A percentile compares a stretch with the other conserved stretches of the same genome.
These are phyloP conservation scores for Trichoderma lentiforme DNA, from an alignment of 2,329 filamentous ascomycete species.

Conservation along the genomic window DNA sequence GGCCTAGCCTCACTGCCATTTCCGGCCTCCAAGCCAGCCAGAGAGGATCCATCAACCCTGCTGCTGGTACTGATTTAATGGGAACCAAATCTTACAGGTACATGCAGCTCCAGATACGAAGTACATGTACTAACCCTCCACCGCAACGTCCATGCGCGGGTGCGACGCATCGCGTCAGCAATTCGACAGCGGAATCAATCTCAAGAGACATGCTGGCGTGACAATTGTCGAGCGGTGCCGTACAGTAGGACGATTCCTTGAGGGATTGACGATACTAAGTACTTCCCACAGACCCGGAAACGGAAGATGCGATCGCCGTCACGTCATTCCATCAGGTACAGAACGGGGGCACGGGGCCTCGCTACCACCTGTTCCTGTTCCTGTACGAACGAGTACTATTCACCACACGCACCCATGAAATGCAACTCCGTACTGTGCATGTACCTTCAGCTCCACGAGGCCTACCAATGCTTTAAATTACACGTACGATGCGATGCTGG, in stretches of 20 bases:
- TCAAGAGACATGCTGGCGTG: neutral
- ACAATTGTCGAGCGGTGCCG: neutral
- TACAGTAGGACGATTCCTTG: neutral
- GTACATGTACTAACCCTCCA: neutral
- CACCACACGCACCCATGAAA: neutral
- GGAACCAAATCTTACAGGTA: slow-evolving; percentile 11
- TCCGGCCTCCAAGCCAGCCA: neutral
- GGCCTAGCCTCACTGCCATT: neutral
- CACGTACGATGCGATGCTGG: neutral
- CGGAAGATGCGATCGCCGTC: neutral
- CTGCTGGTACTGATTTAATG: slow-evolving; percentile 9
- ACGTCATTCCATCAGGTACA: neutral
- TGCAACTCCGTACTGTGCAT: neutral
- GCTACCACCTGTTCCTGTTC: neutral
- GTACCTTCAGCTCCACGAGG: neutral
- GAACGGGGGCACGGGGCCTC: neutral
- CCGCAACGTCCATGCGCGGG: neutral
- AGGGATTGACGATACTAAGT: neutral
- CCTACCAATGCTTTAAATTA: neutral
- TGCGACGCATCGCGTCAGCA: slow-evolving; percentile 8
- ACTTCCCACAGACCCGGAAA: neutral
- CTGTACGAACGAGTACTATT: neutral
- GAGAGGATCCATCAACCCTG: slow-evolving; percentile 13
- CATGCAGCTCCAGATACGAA: neutral
- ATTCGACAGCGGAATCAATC: neutral